phyloP scores from a whole-genome alignment of 2,329 filamentous ascomycete genomes.

The Lojkania enalia region DNA sequence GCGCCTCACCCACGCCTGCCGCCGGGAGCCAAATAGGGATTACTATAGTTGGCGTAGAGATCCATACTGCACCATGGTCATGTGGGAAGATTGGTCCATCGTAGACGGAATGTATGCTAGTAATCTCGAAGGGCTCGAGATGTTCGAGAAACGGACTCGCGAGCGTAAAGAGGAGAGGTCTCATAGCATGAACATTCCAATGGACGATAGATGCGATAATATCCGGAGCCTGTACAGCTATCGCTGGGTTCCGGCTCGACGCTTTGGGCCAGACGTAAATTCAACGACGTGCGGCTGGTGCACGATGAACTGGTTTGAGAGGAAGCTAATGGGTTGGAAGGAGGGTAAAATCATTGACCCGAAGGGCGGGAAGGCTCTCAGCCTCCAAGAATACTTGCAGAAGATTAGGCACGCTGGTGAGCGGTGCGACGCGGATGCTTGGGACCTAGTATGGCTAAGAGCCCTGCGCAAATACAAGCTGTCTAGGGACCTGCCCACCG shows the following conservation, averaged over 20 bases:
- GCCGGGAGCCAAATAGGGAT: background rate
- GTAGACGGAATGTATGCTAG: constrained; percentile 17
- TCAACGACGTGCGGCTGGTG: constrained; percentile 14
- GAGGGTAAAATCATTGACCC: constrained; percentile 10
- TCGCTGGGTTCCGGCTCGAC: background rate
- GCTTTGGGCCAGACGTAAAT: constrained; percentile 8
- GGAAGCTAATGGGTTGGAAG: constrained; percentile 12
- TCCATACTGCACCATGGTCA: constrained; percentile 3
- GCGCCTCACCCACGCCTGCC: constrained; percentile 12
- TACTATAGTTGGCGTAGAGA: background rate
- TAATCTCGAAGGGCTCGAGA: constrained; percentile 12
- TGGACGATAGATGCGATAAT: constrained; percentile 8
- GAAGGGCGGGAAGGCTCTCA: constrained; percentile 9
- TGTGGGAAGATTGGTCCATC: constrained; percentile 15
- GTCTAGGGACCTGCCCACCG: constrained; percentile 7
- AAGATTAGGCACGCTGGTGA: constrained; percentile 9
- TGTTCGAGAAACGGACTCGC: constrained; percentile 6
- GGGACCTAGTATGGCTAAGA: constrained; percentile 10
- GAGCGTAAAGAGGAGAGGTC: background rate
- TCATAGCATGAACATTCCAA: background rate
- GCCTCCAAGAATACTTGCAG: constrained; percentile 9
- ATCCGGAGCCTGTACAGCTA: background rate
- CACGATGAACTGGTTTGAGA: constrained; percentile 14
- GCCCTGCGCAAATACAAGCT: constrained; percentile 13
- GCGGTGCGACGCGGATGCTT: constrained; percentile 12